Base-by-base conservation (phyloP, 177 flowering plant genomes). In the Vitis hybrid region DNA sequence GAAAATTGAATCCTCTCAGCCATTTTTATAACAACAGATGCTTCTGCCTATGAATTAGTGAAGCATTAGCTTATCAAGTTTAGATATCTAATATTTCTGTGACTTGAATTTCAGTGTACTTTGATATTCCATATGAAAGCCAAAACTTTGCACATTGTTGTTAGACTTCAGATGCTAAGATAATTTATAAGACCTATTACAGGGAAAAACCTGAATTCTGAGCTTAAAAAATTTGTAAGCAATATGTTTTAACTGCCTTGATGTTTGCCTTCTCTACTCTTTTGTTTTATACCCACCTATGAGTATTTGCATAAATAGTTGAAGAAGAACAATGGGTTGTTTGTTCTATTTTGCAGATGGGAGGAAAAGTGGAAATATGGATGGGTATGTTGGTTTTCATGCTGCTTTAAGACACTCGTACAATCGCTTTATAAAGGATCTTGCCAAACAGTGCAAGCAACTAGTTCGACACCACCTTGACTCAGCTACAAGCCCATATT, bases 401-500 rank as follows among this genome's bases (percentile, higher is more conserved):
- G 99, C 97, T 70, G 86, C 98, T 63, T 74, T 92, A 66, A 84
- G 94, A 85, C 89, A 81, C 73, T 87, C 93, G 0, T 96, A 88
- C 81, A 83, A 76, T 78, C 71, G 86, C 61, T 94, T 96, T 63
- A 79, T 94, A 12, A 83, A 76, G 67, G 90, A 92, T 76, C 87
- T 96, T 58, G 81, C 93, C 59, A 90, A 88, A 75, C 88, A 92
- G 70, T 94, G 98, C 90, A 96, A 96, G 82, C 90, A 92, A 76
- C 81, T 94, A 12, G 90, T 90, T 62, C 79, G 92, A 2, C 95
- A 94, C 81, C 98, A 92, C 77, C 97, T 94, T 76, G 98, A 96
- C 80, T 96, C 98, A 64, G 94, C 89, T 53, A 94, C 98, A 66
- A 96, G 99, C 76, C 97, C 98, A 72, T 96, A 94, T 69, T 90